Conservation (phyloP, 2,329 filamentous ascomycete genomes). For the Orbilia quercus region DNA sequence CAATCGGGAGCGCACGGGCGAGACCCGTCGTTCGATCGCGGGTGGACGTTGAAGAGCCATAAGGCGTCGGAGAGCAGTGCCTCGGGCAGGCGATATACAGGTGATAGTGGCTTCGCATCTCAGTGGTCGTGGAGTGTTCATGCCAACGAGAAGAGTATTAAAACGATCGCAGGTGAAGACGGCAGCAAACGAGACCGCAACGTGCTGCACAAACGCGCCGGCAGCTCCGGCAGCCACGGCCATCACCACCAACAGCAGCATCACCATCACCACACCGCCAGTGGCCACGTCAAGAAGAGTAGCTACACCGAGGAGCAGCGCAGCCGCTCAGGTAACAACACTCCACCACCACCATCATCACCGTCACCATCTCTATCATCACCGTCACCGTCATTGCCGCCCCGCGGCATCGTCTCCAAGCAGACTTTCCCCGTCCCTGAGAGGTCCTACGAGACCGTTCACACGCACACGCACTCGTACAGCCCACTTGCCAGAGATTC, state of each 20-base stretch:
- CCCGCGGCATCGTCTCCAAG: conserved; percentile 65
- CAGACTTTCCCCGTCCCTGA: conserved; percentile 38
- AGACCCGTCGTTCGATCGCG: conserved; percentile 75
- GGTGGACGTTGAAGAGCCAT: conserved; percentile 69
- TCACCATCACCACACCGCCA: no score
- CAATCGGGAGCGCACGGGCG: conserved; percentile 55
- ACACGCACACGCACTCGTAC: conserved; percentile 55
- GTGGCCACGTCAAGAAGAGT: conserved; percentile 74
- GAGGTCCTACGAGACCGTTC: conserved; percentile 48
- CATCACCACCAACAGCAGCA: no score
- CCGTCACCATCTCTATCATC: conserved; percentile 32
- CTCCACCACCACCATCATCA: conserved; percentile 67
- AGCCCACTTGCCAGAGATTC: conserved; percentile 59
- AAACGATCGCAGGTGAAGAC: conserved; percentile 61
- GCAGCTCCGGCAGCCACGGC: conserved; percentile 66
- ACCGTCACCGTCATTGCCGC: conserved; percentile 33
- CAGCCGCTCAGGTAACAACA: conserved; percentile 64
- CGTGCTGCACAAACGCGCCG: conserved; percentile 74
- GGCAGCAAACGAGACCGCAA: conserved; percentile 80
- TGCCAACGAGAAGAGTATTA: conserved; percentile 60
- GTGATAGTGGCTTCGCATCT: conserved; percentile 61
- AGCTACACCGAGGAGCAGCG: conserved; percentile 82
- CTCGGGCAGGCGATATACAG: conserved; percentile 59
- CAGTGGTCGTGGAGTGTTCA: conserved; percentile 48
- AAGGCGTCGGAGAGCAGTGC: conserved; percentile 59